These are phyloP conservation scores for Naganishia friedmannii DNA, from an alignment of 768 basidiomycete species.

Conservation along the genomic window DNA sequence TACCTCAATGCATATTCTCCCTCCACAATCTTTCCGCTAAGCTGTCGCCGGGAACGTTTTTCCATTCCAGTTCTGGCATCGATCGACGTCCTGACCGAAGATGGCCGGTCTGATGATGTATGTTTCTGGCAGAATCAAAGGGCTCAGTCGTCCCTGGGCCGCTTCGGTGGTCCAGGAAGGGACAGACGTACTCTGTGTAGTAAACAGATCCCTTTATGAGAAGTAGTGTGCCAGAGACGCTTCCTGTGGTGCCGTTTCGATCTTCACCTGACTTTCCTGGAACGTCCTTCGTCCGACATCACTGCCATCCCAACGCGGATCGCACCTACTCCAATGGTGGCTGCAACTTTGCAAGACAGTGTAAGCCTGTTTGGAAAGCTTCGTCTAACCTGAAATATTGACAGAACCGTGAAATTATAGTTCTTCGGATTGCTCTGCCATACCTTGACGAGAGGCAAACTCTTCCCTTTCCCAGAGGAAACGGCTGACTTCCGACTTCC, in stretches of 20 bases:
- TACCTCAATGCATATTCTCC: too few species aligned
- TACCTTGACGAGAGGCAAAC: constrained; percentile 26
- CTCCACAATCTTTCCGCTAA: too few species aligned
- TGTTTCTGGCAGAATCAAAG: not conserved
- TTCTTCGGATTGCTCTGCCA: constrained; percentile 37
- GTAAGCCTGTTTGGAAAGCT: not conserved
- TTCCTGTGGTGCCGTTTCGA: not conserved
- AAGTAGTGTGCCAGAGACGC: not conserved
- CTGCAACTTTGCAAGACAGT: not conserved
- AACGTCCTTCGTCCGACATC: not conserved
- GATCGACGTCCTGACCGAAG: not conserved
- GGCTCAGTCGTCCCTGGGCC: not conserved
- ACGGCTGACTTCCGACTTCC: constrained; percentile 36
- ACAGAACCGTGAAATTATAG: constrained; percentile 13
- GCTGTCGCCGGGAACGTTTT: too few species aligned
- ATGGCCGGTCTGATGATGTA: not conserved
- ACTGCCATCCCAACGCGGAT: not conserved
- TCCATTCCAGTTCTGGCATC: not conserved
- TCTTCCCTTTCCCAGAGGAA: constrained; percentile 38
- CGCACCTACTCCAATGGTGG: not conserved
- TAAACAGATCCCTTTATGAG: not conserved
- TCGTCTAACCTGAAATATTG: not conserved
- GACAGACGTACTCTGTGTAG: not conserved
- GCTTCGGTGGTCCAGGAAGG: not conserved
- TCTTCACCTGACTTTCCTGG: not conserved